Percentiles rank a stretch among this genome's conserved stretches.
These are phyloP conservation scores for Circinella umbellata DNA, from an alignment of 371 early-diverging fungal species.

Conservation along the genomic window DNA sequence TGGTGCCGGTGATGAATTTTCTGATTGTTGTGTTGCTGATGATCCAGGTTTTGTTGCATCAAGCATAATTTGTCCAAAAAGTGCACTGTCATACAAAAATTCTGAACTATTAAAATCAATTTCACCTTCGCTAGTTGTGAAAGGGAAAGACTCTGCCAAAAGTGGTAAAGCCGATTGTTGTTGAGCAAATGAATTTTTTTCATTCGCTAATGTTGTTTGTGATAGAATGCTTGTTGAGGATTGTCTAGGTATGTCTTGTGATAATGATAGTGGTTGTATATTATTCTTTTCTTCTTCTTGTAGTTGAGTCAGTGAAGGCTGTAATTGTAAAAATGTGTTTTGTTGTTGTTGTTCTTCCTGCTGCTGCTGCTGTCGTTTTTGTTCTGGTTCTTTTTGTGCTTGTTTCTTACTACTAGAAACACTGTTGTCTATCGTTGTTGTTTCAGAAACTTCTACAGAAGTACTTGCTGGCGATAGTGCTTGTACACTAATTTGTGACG, in stretches of 20 bases:
- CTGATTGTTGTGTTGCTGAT: neutral
- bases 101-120: slow-evolving; percentile 50
- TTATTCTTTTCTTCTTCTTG: neutral
- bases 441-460: neutral
- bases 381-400: neutral
- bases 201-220: slow-evolving; percentile 11
- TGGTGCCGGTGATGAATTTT: neutral
- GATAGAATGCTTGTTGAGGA: no score
- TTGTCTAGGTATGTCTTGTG: no score
- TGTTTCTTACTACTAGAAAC: neutral
- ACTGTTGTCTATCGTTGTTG: slow-evolving; percentile 17
- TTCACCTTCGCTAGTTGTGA: slow-evolving; percentile 14
- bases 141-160: slow-evolving; percentile 13
- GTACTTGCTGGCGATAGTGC: neutral
- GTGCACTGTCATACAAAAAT: slow-evolving; percentile 42
- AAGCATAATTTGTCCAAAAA: slow-evolving; percentile 53
- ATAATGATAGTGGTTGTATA: no score
- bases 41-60: slow-evolving; percentile 23
- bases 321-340: no score
- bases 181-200: slow-evolving; percentile 8
- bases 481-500: neutral
- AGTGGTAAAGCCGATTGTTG: slow-evolving; percentile 14
- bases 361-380: neutral
- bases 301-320: neutral
- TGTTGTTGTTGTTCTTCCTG: neutral